A percentile compares a stretch with the other conserved stretches of the same genome.
These are phyloP conservation scores for Cryptococcus floricola DNA, from an alignment of 1,284 basidiomycete genomes.

Conservation along the genomic window DNA sequence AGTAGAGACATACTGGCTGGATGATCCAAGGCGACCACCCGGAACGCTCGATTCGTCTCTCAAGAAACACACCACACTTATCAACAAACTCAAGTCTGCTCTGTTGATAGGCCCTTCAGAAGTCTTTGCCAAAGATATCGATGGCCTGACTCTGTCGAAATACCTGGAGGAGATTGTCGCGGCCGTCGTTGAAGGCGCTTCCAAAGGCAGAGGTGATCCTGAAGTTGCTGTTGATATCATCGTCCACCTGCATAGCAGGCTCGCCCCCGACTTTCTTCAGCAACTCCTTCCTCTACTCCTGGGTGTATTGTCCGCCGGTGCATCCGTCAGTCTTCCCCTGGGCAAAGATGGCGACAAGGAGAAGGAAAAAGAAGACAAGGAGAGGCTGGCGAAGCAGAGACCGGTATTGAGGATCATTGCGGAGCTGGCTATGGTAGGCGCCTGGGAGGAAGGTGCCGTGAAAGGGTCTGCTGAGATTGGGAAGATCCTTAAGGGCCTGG, in stretches of 20 bases:
- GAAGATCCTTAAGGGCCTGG: conserved; percentile 64
- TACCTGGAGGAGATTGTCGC: conserved; percentile 92
- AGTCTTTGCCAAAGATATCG: conserved; percentile 84
- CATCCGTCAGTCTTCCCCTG: conserved; percentile 4
- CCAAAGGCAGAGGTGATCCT: conserved; percentile 76
- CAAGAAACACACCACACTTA: conserved; percentile 87
- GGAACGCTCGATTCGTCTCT: conserved; percentile 76
- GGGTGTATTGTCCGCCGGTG: conserved; percentile 56
- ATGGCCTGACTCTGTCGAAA: conserved; percentile 84
- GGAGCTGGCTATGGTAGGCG: conserved; percentile 81
- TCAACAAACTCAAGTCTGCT: conserved; percentile 69
- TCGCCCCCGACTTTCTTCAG: conserved; percentile 72
- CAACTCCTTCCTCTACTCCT: conserved; percentile 64
- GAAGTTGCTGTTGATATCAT: conserved; percentile 92
- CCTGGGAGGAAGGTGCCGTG: conserved; percentile 54
- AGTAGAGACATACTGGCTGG: conserved; percentile 45
- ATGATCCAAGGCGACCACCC: conserved; percentile 43
- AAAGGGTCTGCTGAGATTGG: conserved; percentile 71
- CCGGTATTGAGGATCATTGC: conserved; percentile 80
- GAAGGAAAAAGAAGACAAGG: conserved; percentile 86
- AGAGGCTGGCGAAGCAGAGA: conserved; percentile 74
- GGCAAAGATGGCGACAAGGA: conserved; percentile 55
- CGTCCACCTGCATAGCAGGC: conserved; percentile 81
- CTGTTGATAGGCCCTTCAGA: conserved; percentile 53
- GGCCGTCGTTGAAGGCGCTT: conserved; percentile 79